A percentile compares a stretch with the other conserved stretches of the same genome.
Evolutionary conservation across 1,139 yeast species (phyloP).

Genomic region (Saccharomycopsis hybrid): DNA sequence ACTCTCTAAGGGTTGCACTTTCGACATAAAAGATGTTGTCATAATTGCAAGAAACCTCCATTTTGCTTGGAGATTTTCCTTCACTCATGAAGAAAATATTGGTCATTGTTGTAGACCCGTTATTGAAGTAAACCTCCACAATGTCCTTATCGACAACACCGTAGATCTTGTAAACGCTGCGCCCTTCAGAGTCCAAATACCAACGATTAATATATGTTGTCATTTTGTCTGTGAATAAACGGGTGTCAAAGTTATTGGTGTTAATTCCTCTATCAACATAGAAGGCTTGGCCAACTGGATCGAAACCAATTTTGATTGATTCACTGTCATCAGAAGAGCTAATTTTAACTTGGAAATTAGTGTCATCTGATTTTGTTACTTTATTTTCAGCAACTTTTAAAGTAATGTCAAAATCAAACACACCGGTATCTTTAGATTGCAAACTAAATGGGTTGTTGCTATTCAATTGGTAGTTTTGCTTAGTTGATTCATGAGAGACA

Average conservation of each 20-base stretch:
- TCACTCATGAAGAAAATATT: slow-evolving; percentile 28
- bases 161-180: slow-evolving; percentile 23
- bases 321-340: slow-evolving; percentile 20
- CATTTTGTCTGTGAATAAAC: slow-evolving; percentile 23
- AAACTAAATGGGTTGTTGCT: neutral
- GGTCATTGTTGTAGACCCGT: slow-evolving; percentile 26
- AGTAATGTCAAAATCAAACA: slow-evolving; percentile 22
- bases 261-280: slow-evolving; percentile 22
- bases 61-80: too few relatives aligned
- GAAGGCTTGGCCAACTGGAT: slow-evolving; percentile 19
- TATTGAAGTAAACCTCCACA: slow-evolving; percentile 28
- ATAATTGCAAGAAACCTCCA: too few relatives aligned
- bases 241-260: too few relatives aligned
- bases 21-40: too few relatives aligned
- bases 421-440: slow-evolving; percentile 15
- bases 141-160: slow-evolving; percentile 29
- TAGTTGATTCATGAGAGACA: neutral
- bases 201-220: slow-evolving; percentile 22
- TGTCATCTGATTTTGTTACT: too few relatives aligned
- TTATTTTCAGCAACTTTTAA: slow-evolving; percentile 16
- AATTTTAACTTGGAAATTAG: too few relatives aligned
- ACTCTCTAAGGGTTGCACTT: too few relatives aligned
- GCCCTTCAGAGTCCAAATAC: slow-evolving; percentile 7
- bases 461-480: neutral
- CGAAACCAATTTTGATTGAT: slow-evolving; percentile 22